Conservation (phyloP, 1,284 basidiomycete genomes). For the Austroboletus olivaceoglutinosus region DNA sequence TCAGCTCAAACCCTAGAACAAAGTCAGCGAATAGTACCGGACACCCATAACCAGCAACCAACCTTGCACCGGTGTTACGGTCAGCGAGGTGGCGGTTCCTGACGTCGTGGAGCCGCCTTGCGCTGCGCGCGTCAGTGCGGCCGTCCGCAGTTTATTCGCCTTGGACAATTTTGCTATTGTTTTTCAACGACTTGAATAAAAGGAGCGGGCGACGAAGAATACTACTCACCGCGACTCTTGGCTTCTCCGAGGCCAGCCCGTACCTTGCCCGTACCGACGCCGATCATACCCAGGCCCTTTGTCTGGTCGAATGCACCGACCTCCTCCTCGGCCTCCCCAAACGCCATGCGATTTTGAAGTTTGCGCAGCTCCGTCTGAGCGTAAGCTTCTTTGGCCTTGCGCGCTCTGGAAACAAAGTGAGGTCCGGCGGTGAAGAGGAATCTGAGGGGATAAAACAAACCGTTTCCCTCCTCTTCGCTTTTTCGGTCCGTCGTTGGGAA, state of each 20-base stretch:
- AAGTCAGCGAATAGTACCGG: constrained; percentile 11
- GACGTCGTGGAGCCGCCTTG: constrained; percentile 62
- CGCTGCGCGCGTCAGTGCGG: constrained; percentile 73
- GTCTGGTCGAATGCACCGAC: constrained; percentile 96
- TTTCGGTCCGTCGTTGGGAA: constrained; percentile 94
- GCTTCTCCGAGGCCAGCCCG: constrained; percentile 83
- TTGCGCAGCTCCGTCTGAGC: constrained; percentile 97
- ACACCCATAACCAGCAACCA: constrained; percentile 21
- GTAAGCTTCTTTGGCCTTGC: constrained; percentile 96
- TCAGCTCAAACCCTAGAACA: constrained; percentile 76
- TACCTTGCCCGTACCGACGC: constrained; percentile 80
- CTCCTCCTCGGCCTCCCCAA: constrained; percentile 95
- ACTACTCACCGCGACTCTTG: constrained; percentile 75
- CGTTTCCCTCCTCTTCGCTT: constrained; percentile 94
- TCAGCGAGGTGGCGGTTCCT: constrained; percentile 88
- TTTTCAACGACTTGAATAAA: constrained; percentile 6
- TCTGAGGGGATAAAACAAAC: constrained; percentile 40
- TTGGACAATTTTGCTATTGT: constrained; percentile 91
- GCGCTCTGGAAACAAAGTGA: constrained; percentile 56
- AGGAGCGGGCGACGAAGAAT: not conserved
- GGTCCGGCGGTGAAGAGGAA: not conserved
- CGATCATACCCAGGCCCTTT: constrained; percentile 97
- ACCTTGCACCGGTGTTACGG: constrained; percentile 97
- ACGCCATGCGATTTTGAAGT: constrained; percentile 94
- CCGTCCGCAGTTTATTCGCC: constrained; percentile 88